These are phyloP conservation scores for Bonia amplexicaulis DNA, from an alignment of 176 grass and related monocot genomes.

Conservation along the genomic window DNA sequence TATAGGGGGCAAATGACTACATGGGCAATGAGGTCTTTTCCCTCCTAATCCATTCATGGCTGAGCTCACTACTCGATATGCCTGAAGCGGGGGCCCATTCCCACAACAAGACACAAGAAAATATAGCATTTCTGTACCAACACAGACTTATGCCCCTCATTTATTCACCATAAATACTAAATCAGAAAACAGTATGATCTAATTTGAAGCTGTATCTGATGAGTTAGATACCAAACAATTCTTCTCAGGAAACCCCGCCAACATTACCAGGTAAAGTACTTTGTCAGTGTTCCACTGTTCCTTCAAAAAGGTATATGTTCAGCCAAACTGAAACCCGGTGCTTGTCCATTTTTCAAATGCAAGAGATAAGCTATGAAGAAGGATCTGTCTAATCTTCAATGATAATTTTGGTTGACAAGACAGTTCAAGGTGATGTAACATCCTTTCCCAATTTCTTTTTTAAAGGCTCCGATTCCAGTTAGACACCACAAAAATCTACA, in stretches of 20 bases:
- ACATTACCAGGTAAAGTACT: not conserved
- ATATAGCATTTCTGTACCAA: not conserved
- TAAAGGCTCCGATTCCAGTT: not conserved
- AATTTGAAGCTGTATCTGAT: not conserved
- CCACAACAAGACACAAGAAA: not conserved
- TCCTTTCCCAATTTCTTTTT: not conserved
- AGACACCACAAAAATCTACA: slow-evolving; percentile 10
- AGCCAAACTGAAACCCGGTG: not conserved
- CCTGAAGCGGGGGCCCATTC: too few relatives aligned
- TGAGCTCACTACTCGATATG: too few relatives aligned
- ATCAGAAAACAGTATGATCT: not conserved
- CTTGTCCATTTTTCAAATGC: not conserved
- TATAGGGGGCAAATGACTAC: too few relatives aligned
- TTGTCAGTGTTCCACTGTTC: not conserved
- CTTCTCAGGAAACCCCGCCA: not conserved
- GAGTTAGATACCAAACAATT: slow-evolving; percentile 4
- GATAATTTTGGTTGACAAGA: slow-evolving; percentile 8
- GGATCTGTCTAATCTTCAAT: not conserved
- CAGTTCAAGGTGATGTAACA: not conserved
- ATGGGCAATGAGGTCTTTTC: too few relatives aligned
- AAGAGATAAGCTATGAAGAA: not conserved
- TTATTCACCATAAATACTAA: not conserved
- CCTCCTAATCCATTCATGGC: too few relatives aligned
- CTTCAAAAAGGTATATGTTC: not conserved
- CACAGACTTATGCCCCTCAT: not conserved